Evolutionary conservation across 768 basidiomycete species (phyloP), one percentile per base, ranked within the genome.

Genomic region (Chalciporus sphaerocephalus): DNA sequence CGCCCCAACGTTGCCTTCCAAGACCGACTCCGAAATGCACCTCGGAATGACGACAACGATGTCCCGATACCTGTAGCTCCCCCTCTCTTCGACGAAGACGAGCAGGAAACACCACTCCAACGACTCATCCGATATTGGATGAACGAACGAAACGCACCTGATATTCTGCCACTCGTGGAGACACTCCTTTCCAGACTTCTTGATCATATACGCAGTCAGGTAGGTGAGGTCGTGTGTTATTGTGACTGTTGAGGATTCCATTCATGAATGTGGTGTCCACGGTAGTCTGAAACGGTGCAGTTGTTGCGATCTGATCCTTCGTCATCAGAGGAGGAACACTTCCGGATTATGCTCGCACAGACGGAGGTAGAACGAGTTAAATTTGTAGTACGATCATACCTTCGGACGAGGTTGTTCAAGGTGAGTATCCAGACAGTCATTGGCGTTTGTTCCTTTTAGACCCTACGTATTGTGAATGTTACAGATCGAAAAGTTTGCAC

Each of bases 281-380:
- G 18, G 43, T 57, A 95, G 92, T 83, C 85, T 48, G 83, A 87
- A 52, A 80, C 79, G 46, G 90, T 89, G 27, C 90, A 80, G 59
- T 70, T 78, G 38, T 68, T 96, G 23, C 77, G 88, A 4, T 80
- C 80, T 20, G 91, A 95, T 62, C 87, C 90, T 0, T 78, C 81
- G 28, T 85, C 89, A 2, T 90, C 86, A 1, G 92, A 95, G 57
- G 92, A 95, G 50, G 93, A 97, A 52, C 92, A 97, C 57, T 87
- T 93, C 49, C 75, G 91, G 53, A 88, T 95, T 25, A 85, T 92
- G 74, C 83, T 97, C 42, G 93, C 90, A 0, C 91, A 94, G 67
- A 94, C 91, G 0, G 93, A 97, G 66, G 80, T 95, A 54, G 93
- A 97, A 61, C 81, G 94, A 33, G 89, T 92, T 56, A 94, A 92